Evolutionary conservation across 495 filamentous ascomycete genomes (phyloP).

Genomic region (Annulohypoxylon moriforme): DNA sequence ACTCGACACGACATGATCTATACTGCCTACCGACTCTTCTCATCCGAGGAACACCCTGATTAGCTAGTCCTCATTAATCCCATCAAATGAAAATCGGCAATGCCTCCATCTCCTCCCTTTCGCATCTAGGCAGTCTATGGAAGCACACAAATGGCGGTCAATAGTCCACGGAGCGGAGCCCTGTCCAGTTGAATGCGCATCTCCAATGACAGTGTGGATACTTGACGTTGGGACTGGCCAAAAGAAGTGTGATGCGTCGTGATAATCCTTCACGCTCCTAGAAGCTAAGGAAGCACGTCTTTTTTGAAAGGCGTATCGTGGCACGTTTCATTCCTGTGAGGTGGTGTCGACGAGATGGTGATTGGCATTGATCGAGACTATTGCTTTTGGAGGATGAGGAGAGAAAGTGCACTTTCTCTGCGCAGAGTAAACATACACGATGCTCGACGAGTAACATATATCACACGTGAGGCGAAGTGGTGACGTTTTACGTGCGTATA

Average conservation of each 20-base stretch:
- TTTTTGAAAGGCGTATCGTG: slow-evolving; percentile 18
- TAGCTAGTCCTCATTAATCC: slow-evolving; percentile 1
- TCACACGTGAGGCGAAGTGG: background rate
- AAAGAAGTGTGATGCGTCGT: slow-evolving; percentile 18
- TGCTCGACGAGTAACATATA: background rate
- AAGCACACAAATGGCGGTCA: slow-evolving; percentile 29
- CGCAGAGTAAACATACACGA: background rate
- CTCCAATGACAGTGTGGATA: slow-evolving; percentile 29
- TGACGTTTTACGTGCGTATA: slow-evolving; percentile 23
- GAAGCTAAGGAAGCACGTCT: slow-evolving; percentile 5
- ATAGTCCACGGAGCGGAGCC: slow-evolving; percentile 24
- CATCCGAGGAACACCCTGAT: background rate
- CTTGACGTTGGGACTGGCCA: slow-evolving; percentile 5
- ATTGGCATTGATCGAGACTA: background rate
- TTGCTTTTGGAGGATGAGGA: background rate
- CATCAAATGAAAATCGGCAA: slow-evolving; percentile 11
- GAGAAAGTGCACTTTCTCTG: slow-evolving; percentile 14
- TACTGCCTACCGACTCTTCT: slow-evolving; percentile 10
- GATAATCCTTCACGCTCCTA: slow-evolving; percentile 11
- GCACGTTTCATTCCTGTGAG: background rate
- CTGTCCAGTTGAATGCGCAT: slow-evolving; percentile 24
- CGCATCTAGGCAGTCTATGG: slow-evolving; percentile 5
- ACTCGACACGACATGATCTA: slow-evolving; percentile 9
- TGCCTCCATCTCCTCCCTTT: slow-evolving; percentile 2
- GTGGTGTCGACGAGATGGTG: background rate